Evolutionary conservation across 257 asterid species (phyloP).

Genomic region (Paraleonurus japonicus): DNA sequence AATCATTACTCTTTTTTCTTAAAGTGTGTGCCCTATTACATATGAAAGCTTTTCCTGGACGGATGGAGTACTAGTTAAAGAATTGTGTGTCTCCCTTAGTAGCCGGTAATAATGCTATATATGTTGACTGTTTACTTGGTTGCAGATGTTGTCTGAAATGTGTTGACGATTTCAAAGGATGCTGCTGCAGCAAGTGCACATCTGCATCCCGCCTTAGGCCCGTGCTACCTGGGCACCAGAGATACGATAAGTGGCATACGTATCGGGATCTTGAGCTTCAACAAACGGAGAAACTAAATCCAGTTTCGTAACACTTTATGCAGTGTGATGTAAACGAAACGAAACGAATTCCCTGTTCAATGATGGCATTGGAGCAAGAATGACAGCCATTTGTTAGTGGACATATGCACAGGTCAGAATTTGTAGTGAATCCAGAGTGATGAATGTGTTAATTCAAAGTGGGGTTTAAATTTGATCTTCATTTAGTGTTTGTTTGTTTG

Average conservation of each 20-base stretch:
- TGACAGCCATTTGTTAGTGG: background rate
- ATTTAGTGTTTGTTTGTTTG: background rate
- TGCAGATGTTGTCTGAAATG: constrained; percentile 77
- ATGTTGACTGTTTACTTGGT: background rate
- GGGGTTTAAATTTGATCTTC: background rate
- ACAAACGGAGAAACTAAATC: constrained; percentile 26
- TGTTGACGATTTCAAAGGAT: constrained; percentile 55
- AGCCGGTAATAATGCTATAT: background rate
- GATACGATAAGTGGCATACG: constrained; percentile 83
- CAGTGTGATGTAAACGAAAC: background rate
- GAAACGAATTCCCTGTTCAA: background rate
- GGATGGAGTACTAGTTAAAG: too few relatives aligned
- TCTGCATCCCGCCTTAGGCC: constrained; percentile 80
- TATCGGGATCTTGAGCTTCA: constrained; percentile 65
- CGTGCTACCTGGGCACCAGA: constrained; percentile 57
- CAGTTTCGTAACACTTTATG: background rate
- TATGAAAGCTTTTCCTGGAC: too few relatives aligned
- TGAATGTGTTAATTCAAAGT: background rate
- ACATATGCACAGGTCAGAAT: background rate
- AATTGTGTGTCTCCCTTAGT: background rate
- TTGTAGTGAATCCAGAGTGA: background rate
- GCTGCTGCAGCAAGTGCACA: constrained; percentile 77
- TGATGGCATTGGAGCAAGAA: background rate
- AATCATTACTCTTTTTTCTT: too few relatives aligned
- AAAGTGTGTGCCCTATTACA: too few relatives aligned